These are phyloP conservation scores for Cenchrus fungigraminus DNA, from an alignment of 176 grass and related monocot species.

Conservation along the genomic window DNA sequence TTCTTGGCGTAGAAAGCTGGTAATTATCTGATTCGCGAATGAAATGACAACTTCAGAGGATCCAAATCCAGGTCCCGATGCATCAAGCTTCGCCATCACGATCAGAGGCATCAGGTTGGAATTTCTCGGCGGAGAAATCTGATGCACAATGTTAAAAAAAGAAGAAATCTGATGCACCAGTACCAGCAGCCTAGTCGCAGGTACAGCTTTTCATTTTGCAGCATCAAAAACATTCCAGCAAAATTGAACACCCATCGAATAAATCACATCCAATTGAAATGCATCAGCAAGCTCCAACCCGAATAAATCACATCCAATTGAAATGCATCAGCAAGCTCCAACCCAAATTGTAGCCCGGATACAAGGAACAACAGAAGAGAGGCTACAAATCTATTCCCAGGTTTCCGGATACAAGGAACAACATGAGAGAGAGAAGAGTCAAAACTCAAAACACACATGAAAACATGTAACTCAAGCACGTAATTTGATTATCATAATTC, in stretches of 20 bases:
- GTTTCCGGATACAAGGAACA: background rate
- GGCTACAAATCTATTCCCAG: too few species aligned
- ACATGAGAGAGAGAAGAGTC: background rate
- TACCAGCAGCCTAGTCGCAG: background rate
- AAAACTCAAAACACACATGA: background rate
- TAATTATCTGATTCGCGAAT: background rate
- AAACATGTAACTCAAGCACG: constrained; percentile 7
- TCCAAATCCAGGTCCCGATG: too few species aligned
- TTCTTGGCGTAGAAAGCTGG: background rate
- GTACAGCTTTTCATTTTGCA: background rate
- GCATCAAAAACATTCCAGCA: background rate
- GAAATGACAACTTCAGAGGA: background rate
- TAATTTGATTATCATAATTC: constrained; percentile 22
- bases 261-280: too few species aligned
- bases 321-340: too few species aligned
- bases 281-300: too few species aligned
- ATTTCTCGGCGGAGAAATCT: background rate
- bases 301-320: background rate
- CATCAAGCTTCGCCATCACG: too few species aligned
- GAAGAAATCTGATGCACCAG: too few species aligned
- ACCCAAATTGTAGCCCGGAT: background rate
- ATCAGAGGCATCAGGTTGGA: background rate
- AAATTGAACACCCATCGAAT: too few species aligned
- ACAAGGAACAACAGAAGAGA: too few species aligned
- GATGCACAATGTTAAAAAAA: too few species aligned